Evolutionary conservation across 176 grass and related monocot genomes (phyloP).

Genomic region (Musa acuminata): DNA sequence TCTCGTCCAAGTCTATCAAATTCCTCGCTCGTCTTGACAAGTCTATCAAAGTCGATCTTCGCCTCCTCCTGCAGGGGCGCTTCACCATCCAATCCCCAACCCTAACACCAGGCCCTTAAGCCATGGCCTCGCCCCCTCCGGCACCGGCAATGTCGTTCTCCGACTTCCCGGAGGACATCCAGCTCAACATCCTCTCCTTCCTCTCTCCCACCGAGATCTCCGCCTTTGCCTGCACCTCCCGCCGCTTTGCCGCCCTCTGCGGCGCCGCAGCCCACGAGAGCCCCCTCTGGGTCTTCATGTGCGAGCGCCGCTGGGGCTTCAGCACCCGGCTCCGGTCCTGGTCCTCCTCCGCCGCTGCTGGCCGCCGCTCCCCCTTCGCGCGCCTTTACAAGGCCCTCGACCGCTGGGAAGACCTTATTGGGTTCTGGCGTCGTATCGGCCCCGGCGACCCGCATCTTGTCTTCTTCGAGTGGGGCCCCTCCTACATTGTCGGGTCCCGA

Average conservation of each 20-base stretch:
- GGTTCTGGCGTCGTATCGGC: constrained; percentile 41
- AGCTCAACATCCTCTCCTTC: constrained; percentile 39
- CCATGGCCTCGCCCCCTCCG: constrained; percentile 9
- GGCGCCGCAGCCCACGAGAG: constrained; percentile 5
- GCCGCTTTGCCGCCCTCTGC: constrained; percentile 31
- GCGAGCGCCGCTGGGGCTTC: constrained; percentile 34
- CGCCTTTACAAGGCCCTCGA: constrained; percentile 31
- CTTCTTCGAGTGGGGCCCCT: constrained; percentile 54
- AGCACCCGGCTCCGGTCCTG: constrained; percentile 8
- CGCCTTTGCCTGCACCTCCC: constrained; percentile 35
- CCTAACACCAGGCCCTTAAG: neutral
- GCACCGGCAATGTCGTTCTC: constrained; percentile 24
- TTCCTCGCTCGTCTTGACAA: no score
- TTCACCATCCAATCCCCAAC: neutral
- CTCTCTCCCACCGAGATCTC: constrained; percentile 26
- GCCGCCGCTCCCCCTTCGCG: neutral
- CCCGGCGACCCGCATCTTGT: constrained; percentile 25
- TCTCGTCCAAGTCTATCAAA: no score
- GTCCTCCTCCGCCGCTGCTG: neutral
- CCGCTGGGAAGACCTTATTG: constrained; percentile 35
- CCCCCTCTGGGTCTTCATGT: constrained; percentile 37
- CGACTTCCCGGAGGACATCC: constrained; percentile 37
- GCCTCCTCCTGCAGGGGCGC: no score
- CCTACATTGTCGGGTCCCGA: constrained; percentile 35
- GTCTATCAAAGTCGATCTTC: no score